Evolutionary conservation across 1,139 yeast genomes (phyloP).

Genomic region (Candida sp.): DNA sequence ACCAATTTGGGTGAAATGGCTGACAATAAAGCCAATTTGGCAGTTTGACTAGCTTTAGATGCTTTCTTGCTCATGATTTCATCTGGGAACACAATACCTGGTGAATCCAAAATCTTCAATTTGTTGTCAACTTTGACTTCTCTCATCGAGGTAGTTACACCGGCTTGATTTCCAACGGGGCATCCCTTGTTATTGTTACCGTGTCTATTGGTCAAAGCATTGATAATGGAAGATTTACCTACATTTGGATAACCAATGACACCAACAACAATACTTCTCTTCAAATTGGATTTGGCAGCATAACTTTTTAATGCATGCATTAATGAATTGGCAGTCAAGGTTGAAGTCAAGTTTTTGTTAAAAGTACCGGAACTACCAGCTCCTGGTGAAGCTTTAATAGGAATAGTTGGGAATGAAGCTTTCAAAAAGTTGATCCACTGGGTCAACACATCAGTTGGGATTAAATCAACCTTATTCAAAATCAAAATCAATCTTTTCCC

Average conservation of each 20-base stretch:
- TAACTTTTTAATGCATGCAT: constrained; percentile 82
- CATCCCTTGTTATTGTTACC: constrained; percentile 70
- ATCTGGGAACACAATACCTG: constrained; percentile 96
- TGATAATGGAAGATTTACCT: constrained; percentile 94
- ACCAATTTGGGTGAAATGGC: constrained; percentile 91
- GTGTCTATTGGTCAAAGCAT: constrained; percentile 82
- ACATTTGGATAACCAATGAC: constrained; percentile 93
- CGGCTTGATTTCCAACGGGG: constrained; percentile 98
- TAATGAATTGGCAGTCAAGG: constrained; percentile 70
- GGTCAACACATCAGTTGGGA: constrained; percentile 79
- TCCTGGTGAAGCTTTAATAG: constrained; percentile 63
- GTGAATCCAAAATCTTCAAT: constrained; percentile 87
- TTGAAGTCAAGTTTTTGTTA: constrained; percentile 73
- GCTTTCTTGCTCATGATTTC: constrained; percentile 45
- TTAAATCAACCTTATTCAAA: constrained; percentile 87
- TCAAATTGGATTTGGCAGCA: constrained; percentile 78
- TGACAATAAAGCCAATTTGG: constrained; percentile 81
- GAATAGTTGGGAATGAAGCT: constrained; percentile 87
- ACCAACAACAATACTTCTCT: constrained; percentile 92
- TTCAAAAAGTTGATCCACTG: constrained; percentile 83
- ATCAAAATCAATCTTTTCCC: constrained; percentile 84
- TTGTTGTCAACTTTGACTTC: constrained; percentile 92
- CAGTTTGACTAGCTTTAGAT: constrained; percentile 67
- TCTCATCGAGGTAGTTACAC: constrained; percentile 89
- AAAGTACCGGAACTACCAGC: constrained; percentile 62